Evolutionary conservation across 805 yeast genomes (phyloP), one percentile per base, ranked within the genome.

Genomic region (Lachancea quebecensis): DNA sequence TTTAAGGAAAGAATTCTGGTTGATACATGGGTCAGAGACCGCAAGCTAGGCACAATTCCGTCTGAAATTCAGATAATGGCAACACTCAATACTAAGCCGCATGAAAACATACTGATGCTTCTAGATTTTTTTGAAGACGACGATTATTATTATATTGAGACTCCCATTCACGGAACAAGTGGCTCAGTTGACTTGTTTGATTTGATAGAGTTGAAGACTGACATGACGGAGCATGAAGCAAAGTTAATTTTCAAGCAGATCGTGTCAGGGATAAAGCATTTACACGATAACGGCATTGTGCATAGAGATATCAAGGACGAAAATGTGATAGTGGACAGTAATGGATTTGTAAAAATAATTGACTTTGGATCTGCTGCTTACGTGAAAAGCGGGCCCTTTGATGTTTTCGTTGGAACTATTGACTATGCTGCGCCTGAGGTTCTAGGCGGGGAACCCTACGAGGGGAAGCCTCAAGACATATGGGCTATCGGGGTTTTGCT

Each of bases 341-440:
- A 81, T 50, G 95, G 93, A 2, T 73, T 79, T 38, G 82, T 87
- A 42, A 90, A 89, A 61, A 70, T 91, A 50, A 91, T 91, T 59
- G 99, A 91, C 66, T 91, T 89, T 64, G 99, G 99, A 1, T 83
- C 95, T 39, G 95, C 98, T 1, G 96, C 97, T 0, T 88, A 88
- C 62, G 78, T 81, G 16, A 78, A 76, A 52, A 88, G 83, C 67
- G 98, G 97, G 0, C 98, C 98, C 4, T 93, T 91, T 66, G 96
- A 91, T 54, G 96, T 93, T 4, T 91, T 93, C 66, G 98, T 93
- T 1, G 99, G 99, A 2, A 93, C 99, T 0, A 81, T 93, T 37
- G 97, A 93, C 64, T 93, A 91, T 64, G 98, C 98, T 1, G 95
- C 98, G 0, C 99, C 99, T 0, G 99, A 93, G 64, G 96, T 93